Conservation (phyloP, 805 yeast genomes). For the Yarrowia yakushimensis region DNA sequence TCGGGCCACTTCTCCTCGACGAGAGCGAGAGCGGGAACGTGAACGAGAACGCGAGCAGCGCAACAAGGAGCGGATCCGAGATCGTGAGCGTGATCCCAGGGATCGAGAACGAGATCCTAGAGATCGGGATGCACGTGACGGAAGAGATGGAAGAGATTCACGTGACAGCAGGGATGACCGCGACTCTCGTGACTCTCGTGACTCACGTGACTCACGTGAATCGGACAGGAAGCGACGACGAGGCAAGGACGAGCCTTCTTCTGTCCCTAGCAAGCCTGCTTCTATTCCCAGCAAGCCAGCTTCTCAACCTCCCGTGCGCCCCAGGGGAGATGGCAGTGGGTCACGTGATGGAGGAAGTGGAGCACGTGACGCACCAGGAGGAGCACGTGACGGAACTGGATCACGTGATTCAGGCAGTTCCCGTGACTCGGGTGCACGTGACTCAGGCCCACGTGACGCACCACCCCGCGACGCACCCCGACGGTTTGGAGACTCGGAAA, state of each 20-base stretch:
- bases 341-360: slow-evolving; percentile 6
- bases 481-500: slow-evolving; percentile 27
- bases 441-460: not conserved
- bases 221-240: not conserved
- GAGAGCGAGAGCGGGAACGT: slow-evolving; percentile 21
- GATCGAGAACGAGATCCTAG: no score
- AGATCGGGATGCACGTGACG: slow-evolving; percentile 13
- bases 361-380: no score
- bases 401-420: slow-evolving; percentile 25
- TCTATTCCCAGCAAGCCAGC: not conserved
- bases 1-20: not conserved
- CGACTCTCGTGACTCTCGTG: slow-evolving; percentile 13
- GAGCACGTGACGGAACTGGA: no score
- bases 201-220: slow-evolving; percentile 10
- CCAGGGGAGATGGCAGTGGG: not conserved
- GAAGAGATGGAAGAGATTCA: not conserved
- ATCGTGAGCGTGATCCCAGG: not conserved
- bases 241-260: not conserved
- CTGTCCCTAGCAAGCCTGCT: not conserved
- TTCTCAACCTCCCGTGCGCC: not conserved
- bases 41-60: slow-evolving; percentile 17
- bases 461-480: not conserved
- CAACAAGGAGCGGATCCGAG: not conserved
- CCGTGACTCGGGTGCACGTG: slow-evolving; percentile 27
- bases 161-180: not conserved